Evolutionary conservation across 2,329 filamentous ascomycete species (phyloP), one percentile per base, ranked within the genome.

Genomic region (Fusarium tupiense): DNA sequence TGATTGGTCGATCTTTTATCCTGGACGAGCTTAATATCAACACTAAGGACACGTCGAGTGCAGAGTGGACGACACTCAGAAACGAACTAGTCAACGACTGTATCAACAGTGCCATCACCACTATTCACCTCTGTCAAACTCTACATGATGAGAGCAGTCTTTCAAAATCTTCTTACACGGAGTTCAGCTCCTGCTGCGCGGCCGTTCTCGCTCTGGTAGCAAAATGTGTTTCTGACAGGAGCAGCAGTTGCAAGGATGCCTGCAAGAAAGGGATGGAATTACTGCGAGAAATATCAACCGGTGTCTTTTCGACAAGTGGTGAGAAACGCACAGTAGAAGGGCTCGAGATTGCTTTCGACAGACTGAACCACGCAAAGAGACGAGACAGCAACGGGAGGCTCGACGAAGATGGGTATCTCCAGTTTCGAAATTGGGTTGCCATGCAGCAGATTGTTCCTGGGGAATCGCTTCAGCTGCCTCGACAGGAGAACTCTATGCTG

Each of bases 371-470:
- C 22, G 44, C 26, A 43, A 40, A 41, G 52, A 12, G 13, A 6
- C 8, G 61, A 35, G 26, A 64, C 10, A 49, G 43, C 19, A 29
- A 3, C 3, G 11, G n/a, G 10, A 49, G 35, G 17, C 19, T 54
- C 20, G 26, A 38, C 9, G 64, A 58, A 5, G 58, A 62, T 29
- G 76, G 76, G 3, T 77, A 77, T 37, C 40, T 57, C 14, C 69
- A 75, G 44, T 77, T 77, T 65, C 63, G 67, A 31, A 70, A 72
- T 26, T 77, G 74, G 76, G 76, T 72, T 7, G 67, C 72, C 2
- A 60, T 70, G 65, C 75, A 76, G 38, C 71, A 75, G 41, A 59
- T 73, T 43, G 53, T 70, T 9, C 65, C 74, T 5, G 60, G 62
- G 14, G 74, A 76, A 35, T 31, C 54, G 22, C n/a, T 71, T 19